These are phyloP conservation scores for Tremellales sp. DNA, from an alignment of 1,284 basidiomycete genomes.

Conservation along the genomic window DNA sequence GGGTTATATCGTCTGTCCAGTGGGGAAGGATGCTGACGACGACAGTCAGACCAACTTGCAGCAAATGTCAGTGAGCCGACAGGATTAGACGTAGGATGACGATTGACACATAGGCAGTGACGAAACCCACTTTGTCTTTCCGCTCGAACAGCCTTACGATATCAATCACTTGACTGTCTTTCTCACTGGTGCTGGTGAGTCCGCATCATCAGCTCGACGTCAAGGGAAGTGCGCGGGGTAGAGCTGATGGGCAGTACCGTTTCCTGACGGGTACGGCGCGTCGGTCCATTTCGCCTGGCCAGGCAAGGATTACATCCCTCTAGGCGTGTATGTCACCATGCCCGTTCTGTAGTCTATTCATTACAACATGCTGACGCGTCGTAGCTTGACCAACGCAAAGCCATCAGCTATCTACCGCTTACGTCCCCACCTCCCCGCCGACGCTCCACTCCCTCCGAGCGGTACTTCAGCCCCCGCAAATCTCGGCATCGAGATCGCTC, in stretches of 20 bases:
- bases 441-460: constrained; percentile 7
- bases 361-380: too few relatives aligned
- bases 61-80: constrained; percentile 31
- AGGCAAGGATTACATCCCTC: constrained; percentile 76
- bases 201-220: too few relatives aligned
- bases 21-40: background rate
- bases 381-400: constrained; percentile 84
- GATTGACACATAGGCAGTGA: constrained; percentile 51
- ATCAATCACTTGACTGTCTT: constrained; percentile 91
- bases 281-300: constrained; percentile 89
- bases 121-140: constrained; percentile 79
- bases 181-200: constrained; percentile 70
- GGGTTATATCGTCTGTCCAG: constrained; percentile 9
- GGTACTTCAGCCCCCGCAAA: constrained; percentile 46
- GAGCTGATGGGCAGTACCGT: constrained; percentile 57
- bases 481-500: constrained; percentile 58
- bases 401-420: constrained; percentile 88
- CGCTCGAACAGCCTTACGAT: constrained; percentile 66
- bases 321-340: constrained; percentile 68
- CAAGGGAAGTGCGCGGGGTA: background rate
- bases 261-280: constrained; percentile 83
- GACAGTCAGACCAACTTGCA: constrained; percentile 48
- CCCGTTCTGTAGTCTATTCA: too few relatives aligned
- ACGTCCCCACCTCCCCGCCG: constrained; percentile 54
- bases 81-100: background rate